A percentile compares a stretch with the other conserved stretches of the same genome.
phyloP scores from a whole-genome alignment of 1,284 basidiomycete species.

The Mycena citricolor region DNA sequence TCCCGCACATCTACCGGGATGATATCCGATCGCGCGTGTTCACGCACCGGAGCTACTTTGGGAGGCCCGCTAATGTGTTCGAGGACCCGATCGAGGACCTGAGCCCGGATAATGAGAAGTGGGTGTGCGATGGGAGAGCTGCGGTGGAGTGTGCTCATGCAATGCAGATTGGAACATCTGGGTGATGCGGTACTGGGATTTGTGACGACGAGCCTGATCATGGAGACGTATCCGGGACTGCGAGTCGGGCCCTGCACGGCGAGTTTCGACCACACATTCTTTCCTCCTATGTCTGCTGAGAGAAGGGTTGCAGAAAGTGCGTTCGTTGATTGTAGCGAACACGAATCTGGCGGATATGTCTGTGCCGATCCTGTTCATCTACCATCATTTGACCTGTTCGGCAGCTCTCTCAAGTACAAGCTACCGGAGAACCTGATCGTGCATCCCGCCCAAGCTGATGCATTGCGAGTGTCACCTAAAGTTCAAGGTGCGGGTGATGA shows the following conservation, averaged over 20 bases:
- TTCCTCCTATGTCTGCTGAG: neutral
- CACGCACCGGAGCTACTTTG: constrained; percentile 70
- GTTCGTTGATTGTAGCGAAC: constrained; percentile 62
- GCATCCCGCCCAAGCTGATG: constrained; percentile 69
- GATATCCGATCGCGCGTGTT: constrained; percentile 55
- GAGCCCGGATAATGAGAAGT: constrained; percentile 80
- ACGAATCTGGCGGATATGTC: constrained; percentile 69
- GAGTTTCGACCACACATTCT: constrained; percentile 25
- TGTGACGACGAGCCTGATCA: constrained; percentile 61
- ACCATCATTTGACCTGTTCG: constrained; percentile 4
- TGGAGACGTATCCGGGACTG: constrained; percentile 63
- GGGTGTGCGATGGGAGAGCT: constrained; percentile 21
- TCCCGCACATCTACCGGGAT: constrained; percentile 48
- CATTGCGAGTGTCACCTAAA: constrained; percentile 60
- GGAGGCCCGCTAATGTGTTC: constrained; percentile 67
- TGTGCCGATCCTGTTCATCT: constrained; percentile 26
- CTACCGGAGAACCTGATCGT: constrained; percentile 59
- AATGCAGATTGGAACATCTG: constrained; percentile 63
- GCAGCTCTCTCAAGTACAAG: constrained; percentile 62
- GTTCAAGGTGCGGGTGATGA: constrained; percentile 69
- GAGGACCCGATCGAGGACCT: constrained; percentile 68
- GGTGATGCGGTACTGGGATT: constrained; percentile 71
- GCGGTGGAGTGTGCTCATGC: constrained; percentile 4
- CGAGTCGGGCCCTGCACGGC: constrained; percentile 76
- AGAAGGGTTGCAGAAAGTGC: constrained; percentile 18